phyloP scores from a whole-genome alignment of 169 alveolate species.

The Plasmodium blacklocki region DNA sequence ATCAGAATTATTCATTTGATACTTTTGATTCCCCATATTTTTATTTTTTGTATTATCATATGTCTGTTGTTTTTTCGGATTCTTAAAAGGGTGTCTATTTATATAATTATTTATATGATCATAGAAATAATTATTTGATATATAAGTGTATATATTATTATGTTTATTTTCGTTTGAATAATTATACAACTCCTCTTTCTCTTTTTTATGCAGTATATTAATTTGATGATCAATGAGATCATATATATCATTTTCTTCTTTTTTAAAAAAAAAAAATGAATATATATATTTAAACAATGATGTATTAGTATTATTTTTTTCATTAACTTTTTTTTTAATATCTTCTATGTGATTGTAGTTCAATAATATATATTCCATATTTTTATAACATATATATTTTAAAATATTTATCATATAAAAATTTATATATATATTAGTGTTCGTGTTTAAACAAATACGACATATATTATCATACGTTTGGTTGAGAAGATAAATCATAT shows the following conservation, averaged over 20 bases:
- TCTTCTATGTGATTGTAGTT: not conserved
- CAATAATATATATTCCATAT: conserved; percentile 1
- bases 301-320: too few species aligned
- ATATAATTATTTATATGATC: too few species aligned
- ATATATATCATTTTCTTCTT: not conserved
- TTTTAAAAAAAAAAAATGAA: conserved; percentile 6
- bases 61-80: too few species aligned
- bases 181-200: too few species aligned
- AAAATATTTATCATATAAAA: conserved; percentile 49
- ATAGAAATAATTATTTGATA: too few species aligned
- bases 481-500: conserved; percentile 33
- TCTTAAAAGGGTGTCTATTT: too few species aligned
- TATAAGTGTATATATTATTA: too few species aligned
- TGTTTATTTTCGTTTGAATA: too few species aligned
- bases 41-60: not conserved
- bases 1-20: not conserved
- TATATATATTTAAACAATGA: conserved; percentile 10
- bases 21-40: not conserved
- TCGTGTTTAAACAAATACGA: conserved; percentile 45
- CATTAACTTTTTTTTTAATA: not conserved
- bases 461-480: conserved; percentile 41
- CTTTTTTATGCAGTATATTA: too few species aligned
- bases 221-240: too few species aligned
- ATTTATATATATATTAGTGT: conserved; percentile 33
- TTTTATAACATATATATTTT: conserved; percentile 41